These are phyloP conservation scores for Naganishia sp. DNA, from an alignment of 1,284 basidiomycete genomes.

Conservation along the genomic window DNA sequence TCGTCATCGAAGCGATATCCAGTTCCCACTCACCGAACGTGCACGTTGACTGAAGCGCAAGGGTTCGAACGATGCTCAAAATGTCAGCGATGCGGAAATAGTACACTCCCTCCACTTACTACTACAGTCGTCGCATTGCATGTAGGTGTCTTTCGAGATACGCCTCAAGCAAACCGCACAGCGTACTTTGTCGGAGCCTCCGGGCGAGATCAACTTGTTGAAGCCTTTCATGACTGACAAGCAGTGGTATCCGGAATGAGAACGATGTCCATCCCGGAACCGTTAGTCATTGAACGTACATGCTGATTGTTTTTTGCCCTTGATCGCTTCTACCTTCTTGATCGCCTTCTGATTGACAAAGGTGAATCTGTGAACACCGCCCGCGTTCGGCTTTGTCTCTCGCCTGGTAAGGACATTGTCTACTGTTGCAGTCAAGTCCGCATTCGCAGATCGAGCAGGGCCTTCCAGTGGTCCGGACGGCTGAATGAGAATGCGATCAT, in stretches of 20 bases:
- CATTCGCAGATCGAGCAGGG: too few relatives aligned
- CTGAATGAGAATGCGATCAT: slow-evolving; percentile 50
- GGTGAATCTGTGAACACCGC: slow-evolving; percentile 70
- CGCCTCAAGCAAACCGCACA: slow-evolving; percentile 80
- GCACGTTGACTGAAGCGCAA: slow-evolving; percentile 22
- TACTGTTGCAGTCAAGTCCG: too few relatives aligned
- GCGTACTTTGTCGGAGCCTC: slow-evolving; percentile 59
- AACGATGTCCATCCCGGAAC: slow-evolving; percentile 11
- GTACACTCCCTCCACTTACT: slow-evolving; percentile 55
- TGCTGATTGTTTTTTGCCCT: slow-evolving; percentile 38
- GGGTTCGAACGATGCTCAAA: background rate
- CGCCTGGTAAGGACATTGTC: background rate
- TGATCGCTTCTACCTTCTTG: slow-evolving; percentile 64
- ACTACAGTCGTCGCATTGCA: slow-evolving; percentile 87
- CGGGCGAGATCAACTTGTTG: slow-evolving; percentile 69
- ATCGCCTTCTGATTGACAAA: slow-evolving; percentile 62
- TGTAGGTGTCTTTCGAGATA: slow-evolving; percentile 76
- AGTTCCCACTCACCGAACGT: slow-evolving; percentile 18
- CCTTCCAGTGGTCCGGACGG: slow-evolving; percentile 40
- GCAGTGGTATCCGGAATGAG: slow-evolving; percentile 1
- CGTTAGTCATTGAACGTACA: slow-evolving; percentile 37
- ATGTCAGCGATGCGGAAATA: too few relatives aligned
- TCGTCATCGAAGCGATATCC: background rate
- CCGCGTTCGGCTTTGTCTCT: background rate
- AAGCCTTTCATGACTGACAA: slow-evolving; percentile 54